Conservation (phyloP, 164 flowering plant genomes). For the Vitis rupestris region DNA sequence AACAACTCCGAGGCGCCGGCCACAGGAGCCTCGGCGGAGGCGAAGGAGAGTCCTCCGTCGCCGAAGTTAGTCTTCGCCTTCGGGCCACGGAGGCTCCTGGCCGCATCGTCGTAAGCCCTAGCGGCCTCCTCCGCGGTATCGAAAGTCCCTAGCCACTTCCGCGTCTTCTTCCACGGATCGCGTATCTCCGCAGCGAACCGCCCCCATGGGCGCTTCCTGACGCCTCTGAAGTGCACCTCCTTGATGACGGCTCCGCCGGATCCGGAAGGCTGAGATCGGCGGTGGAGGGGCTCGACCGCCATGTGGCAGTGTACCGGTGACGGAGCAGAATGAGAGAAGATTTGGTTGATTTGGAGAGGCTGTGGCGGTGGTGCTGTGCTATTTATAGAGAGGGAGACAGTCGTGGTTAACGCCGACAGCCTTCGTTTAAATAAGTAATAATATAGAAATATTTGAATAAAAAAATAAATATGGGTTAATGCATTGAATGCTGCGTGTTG, state of each 20-base stretch:
- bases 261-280: conserved; percentile 7
- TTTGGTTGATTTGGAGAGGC: background rate
- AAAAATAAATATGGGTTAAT: background rate
- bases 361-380: background rate
- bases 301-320: conserved; percentile 1
- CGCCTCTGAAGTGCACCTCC: conserved; percentile 45
- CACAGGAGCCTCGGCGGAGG: background rate
- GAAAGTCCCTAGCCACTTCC: conserved; percentile 57
- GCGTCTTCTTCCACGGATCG: conserved; percentile 58
- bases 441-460: background rate
- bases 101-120: conserved; percentile 50
- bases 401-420: conserved; percentile 44
- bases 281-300: conserved; percentile 37
- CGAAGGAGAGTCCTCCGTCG: conserved; percentile 2
- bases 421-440: background rate
- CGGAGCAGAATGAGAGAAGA: background rate
- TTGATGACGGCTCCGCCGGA: conserved; percentile 8
- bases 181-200: conserved; percentile 58
- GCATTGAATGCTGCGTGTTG: background rate
- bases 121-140: conserved; percentile 55
- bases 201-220: conserved; percentile 56
- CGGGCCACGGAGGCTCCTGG: conserved; percentile 45
- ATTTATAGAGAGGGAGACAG: conserved; percentile 34
- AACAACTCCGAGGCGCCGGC: background rate
- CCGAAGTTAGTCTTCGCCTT: conserved; percentile 60